A percentile compares a stretch with the other conserved stretches of the same genome.
phyloP scores from a whole-genome alignment of 2,329 filamentous ascomycete species.

The Mollisia scopiformis region DNA sequence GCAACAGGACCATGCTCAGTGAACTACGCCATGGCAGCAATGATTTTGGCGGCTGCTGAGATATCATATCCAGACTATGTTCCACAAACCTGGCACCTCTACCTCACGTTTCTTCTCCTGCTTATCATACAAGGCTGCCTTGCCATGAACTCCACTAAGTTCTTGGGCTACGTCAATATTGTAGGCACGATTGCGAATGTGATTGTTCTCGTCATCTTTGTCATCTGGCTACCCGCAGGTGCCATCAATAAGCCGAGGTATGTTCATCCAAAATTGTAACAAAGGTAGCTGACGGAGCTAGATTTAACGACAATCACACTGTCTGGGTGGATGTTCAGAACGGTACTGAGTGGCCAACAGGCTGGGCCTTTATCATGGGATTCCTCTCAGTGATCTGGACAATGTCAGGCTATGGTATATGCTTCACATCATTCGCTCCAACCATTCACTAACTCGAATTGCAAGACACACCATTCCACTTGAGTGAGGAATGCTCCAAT shows the following conservation, averaged over 20 bases:
- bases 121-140: slow-evolving; percentile 12
- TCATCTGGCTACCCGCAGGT: slow-evolving; percentile 8
- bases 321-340: slow-evolving; percentile 48
- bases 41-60: slow-evolving; percentile 11
- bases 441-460: too few relatives aligned
- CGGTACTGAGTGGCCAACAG: slow-evolving; percentile 60
- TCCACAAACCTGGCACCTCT: slow-evolving; percentile 7
- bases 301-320: slow-evolving; percentile 1
- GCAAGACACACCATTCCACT: slow-evolving; percentile 67
- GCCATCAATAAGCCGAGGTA: slow-evolving; percentile 5
- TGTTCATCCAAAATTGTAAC: neutral
- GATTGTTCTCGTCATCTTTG: slow-evolving; percentile 11
- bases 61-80: slow-evolving; percentile 13
- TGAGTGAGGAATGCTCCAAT: slow-evolving; percentile 68
- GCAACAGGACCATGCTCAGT: slow-evolving; percentile 10
- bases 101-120: slow-evolving; percentile 6
- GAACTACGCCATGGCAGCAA: slow-evolving; percentile 11
- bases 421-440: too few relatives aligned
- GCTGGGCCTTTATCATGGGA: slow-evolving; percentile 63
- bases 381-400: slow-evolving; percentile 67
- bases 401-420: too few relatives aligned
- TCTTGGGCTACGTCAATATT: slow-evolving; percentile 9
- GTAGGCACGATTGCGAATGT: slow-evolving; percentile 7
- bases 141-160: slow-evolving; percentile 11
- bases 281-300: neutral